These are phyloP conservation scores for Westerdykella aurantiaca DNA, from an alignment of 2,329 filamentous ascomycete genomes.

Conservation along the genomic window DNA sequence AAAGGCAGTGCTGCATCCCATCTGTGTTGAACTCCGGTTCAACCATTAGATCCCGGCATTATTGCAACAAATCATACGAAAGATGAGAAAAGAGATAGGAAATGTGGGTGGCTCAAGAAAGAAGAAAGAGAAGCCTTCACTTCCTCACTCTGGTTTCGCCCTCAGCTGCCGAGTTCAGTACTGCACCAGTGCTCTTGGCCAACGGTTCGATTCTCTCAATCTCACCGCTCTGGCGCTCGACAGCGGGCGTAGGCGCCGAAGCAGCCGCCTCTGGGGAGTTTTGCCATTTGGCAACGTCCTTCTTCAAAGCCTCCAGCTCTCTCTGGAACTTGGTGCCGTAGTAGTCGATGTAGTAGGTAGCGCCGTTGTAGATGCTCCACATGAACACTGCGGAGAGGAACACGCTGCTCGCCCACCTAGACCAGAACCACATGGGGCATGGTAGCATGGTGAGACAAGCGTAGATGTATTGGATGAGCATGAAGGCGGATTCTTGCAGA, in stretches of 20 bases:
- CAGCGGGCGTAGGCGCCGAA: constrained; percentile 13
- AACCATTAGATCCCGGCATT: too few species aligned
- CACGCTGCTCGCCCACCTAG: constrained; percentile 65
- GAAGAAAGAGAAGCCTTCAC: neutral
- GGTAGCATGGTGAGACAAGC: constrained; percentile 90
- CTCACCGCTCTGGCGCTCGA: constrained; percentile 1
- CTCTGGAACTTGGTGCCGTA: constrained; percentile 97
- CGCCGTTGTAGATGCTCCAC: constrained; percentile 95
- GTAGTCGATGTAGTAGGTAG: constrained; percentile 96
- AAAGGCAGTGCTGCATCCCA: too few species aligned
- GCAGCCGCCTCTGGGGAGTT: constrained; percentile 23
- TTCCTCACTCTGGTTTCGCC: constrained; percentile 8
- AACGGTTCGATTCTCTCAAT: constrained; percentile 26
- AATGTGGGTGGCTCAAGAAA: too few species aligned
- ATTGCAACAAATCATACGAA: too few species aligned
- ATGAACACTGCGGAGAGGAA: constrained; percentile 82
- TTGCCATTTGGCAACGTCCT: constrained; percentile 87
- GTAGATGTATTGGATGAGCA: constrained; percentile 91
- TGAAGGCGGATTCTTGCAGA: constrained; percentile 85
- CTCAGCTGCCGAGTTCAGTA: constrained; percentile 1
- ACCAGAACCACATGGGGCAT: constrained; percentile 92
- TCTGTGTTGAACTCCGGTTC: too few species aligned
- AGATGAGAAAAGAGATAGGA: too few species aligned
- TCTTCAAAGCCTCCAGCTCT: constrained; percentile 82
- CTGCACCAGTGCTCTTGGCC: constrained; percentile 20